Base-by-base conservation (phyloP, 2,329 filamentous ascomycete genomes). In the Huntiella omanensis region DNA sequence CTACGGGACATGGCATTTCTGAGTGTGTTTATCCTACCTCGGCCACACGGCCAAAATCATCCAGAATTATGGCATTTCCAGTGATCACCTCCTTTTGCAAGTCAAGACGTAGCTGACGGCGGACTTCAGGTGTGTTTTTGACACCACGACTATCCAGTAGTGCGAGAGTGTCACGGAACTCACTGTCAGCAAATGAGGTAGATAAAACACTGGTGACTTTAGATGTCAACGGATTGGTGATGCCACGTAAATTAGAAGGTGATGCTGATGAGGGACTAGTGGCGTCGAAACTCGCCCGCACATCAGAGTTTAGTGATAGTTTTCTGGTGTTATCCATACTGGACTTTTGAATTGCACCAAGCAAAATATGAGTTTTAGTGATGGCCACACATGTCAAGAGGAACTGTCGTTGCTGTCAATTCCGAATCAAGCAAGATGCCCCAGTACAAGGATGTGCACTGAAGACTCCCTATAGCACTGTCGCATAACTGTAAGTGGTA, bases 71-170 rank as follows among this genome's bases (percentile, higher is more conserved):
- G 43, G 83, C 86, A 73, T 96, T 95, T 62, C 82, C 86, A 53
- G 88, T 76, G 48, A 96, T 87, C 34, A 95, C 83, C 57, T 96
- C 87, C 59, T 82, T 88, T 58, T 96, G 86, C 1, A 93, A 70
- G 57, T 92, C 78, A 1, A 93, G 63, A 12, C 87, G 77, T 12
- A 96, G 64, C 49, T 83, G 79, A 4, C 88, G 76, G 44, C 91
- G 73, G 2, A 78, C 80, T 53, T 87, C 82, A 7, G 83, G 70
- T 10, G 76, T 83, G 58, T 93, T 95, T 47, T 71, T 65, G 11
- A 86, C 60, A 1, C 70, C 70, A 33, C 83, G 73, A 43, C 74
- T 65, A 61, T 95, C 88, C 15, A 96, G 65, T 1, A 91, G 75
- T 45, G 73, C 68, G 28, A 98, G 65, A 11, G 86, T 80, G 65